Evolutionary conservation across 768 basidiomycete species (phyloP).

Genomic region (Lactarius hatsudake): DNA sequence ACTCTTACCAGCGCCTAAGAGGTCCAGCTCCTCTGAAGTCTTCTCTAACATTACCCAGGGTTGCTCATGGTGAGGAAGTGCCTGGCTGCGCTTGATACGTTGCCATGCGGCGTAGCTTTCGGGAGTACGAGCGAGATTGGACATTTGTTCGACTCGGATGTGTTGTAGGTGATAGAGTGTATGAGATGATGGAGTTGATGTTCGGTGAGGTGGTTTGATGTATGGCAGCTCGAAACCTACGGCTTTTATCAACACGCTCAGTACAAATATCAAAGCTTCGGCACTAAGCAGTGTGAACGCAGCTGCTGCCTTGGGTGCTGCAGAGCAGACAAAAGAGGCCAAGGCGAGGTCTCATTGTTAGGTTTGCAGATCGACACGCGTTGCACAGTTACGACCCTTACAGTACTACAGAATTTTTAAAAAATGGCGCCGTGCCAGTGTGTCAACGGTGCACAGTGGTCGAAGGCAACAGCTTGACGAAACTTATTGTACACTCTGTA

Average conservation of each 20-base stretch:
- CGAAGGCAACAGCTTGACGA: neutral
- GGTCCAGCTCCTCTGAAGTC: neutral
- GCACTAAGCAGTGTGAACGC: neutral
- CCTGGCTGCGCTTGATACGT: neutral
- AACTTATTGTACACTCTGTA: neutral
- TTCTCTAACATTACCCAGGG: neutral
- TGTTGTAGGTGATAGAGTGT: neutral
- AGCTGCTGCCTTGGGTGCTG: neutral
- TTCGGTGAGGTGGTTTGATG: neutral
- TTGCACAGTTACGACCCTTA: neutral
- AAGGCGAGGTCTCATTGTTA: neutral
- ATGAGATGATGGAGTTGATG: neutral
- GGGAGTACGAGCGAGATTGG: neutral
- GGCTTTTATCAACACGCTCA: neutral
- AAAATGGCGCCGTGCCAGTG: too few relatives aligned
- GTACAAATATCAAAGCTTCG: neutral
- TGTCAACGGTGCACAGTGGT: neutral
- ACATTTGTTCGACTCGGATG: neutral
- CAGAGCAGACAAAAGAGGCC: neutral
- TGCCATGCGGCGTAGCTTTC: constrained; percentile 17
- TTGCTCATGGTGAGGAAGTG: neutral
- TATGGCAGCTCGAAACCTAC: neutral
- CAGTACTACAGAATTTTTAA: too few relatives aligned
- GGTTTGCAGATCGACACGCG: neutral
- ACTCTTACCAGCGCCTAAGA: neutral